These are phyloP conservation scores for Pythium diclinum DNA, from an alignment of 352 stramenopile species.

Conservation along the genomic window DNA sequence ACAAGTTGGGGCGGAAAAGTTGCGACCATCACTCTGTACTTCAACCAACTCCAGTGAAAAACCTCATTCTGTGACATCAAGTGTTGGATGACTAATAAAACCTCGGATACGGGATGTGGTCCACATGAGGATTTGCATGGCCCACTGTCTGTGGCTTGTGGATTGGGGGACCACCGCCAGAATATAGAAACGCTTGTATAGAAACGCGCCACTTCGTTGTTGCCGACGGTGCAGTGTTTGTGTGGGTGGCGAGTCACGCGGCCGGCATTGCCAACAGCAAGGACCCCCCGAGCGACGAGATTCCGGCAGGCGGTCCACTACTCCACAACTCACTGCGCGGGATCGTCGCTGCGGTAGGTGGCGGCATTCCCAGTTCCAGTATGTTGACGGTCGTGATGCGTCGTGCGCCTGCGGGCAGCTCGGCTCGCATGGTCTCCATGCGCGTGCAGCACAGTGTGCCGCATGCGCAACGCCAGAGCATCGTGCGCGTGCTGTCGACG, in stretches of 20 bases:
- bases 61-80: not conserved
- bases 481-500: constrained; percentile 63
- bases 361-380: not conserved
- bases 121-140: constrained; percentile 24
- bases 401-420: constrained; percentile 10
- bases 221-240: not conserved
- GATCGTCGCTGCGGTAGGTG: constrained; percentile 19
- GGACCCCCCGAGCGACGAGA: not conserved
- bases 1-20: not conserved
- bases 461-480: constrained; percentile 17
- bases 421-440: constrained; percentile 3
- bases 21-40: constrained; percentile 26
- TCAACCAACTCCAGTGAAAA: constrained; percentile 10
- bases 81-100: constrained; percentile 11
- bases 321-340: constrained; percentile 21
- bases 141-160: not conserved
- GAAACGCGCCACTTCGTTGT: constrained; percentile 22
- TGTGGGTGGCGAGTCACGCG: constrained; percentile 3
- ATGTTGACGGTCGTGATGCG: constrained; percentile 28
- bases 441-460: constrained; percentile 15
- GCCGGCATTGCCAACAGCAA: not conserved
- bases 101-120: constrained; percentile 11
- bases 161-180: constrained; percentile 25
- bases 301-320: constrained; percentile 9
- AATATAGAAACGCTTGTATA: constrained; percentile 28